phyloP scores from a whole-genome alignment of 257 asterid species.

The Thymus mandschuricus region DNA sequence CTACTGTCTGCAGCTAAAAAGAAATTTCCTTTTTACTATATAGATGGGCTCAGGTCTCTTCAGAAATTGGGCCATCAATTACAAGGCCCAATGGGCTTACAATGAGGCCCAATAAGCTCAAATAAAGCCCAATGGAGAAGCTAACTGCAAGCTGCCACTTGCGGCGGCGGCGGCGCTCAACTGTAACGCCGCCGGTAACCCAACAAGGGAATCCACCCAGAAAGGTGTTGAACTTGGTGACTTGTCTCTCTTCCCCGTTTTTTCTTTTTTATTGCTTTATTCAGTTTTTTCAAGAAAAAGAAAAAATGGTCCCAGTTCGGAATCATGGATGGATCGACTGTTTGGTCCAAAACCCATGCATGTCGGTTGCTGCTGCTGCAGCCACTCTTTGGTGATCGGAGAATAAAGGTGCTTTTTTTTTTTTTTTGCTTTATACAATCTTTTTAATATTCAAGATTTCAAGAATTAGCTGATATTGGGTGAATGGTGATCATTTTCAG shows the following conservation, averaged over 20 bases:
- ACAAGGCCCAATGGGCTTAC: conserved; percentile 8
- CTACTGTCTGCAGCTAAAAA: conserved; percentile 2
- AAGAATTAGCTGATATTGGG: neutral
- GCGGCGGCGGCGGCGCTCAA: neutral
- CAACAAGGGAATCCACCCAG: neutral
- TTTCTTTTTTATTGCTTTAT: neutral
- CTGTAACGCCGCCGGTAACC: neutral
- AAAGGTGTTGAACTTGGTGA: neutral
- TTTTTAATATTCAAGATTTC: neutral
- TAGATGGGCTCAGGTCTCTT: conserved; percentile 24
- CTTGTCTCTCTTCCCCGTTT: neutral
- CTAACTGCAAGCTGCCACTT: neutral
- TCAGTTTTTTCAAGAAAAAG: neutral
- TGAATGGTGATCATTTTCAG: neutral
- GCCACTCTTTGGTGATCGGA: conserved; percentile 52
- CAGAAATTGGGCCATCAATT: neutral
- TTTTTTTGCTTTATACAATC: neutral
- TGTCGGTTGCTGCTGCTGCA: conserved; percentile 38
- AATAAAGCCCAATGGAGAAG: conserved; percentile 11
- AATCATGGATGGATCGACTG: conserved; percentile 47
- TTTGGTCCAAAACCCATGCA: conserved; percentile 51
- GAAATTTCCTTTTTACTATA: neutral
- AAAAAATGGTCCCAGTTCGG: conserved; percentile 33
- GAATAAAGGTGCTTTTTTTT: conserved; percentile 51
- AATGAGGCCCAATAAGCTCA: neutral